Conservation (phyloP, 2,329 filamentous ascomycete genomes). For the Sporothrix humicola region DNA sequence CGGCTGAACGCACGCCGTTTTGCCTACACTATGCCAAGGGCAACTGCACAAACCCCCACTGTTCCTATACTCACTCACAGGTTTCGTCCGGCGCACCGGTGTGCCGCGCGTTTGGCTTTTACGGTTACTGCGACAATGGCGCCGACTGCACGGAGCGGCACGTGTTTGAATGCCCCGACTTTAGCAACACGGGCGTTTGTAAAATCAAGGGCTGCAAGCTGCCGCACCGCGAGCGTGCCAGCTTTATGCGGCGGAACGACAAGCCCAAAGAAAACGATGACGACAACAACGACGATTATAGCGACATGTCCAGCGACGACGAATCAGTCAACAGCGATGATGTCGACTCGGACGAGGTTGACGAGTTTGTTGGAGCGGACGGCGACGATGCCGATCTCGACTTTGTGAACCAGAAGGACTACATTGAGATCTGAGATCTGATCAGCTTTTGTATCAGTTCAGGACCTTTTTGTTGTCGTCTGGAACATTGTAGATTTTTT, state of each 20-base stretch:
- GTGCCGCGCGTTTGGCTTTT: constrained; percentile 80
- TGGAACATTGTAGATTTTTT: background rate
- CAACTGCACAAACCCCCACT: constrained; percentile 84
- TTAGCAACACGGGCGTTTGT: constrained; percentile 88
- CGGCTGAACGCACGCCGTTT: constrained; percentile 80
- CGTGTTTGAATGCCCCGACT: constrained; percentile 92
- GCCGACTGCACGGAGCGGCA: constrained; percentile 79
- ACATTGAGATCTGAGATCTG: constrained; percentile 53
- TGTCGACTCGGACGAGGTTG: constrained; percentile 76
- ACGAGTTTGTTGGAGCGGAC: constrained; percentile 66
- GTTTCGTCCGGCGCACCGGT: constrained; percentile 78
- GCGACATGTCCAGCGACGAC: constrained; percentile 80
- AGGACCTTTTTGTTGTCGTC: background rate
- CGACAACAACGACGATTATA: constrained; percentile 56
- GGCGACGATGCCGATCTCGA: constrained; percentile 58
- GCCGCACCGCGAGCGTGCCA: constrained; percentile 85
- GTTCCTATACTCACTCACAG: constrained; percentile 84
- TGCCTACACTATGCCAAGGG: constrained; percentile 91
- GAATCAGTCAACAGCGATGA: constrained; percentile 79
- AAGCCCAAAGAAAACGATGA: constrained; percentile 50
- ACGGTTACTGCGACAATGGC: constrained; percentile 89
- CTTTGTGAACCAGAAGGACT: constrained; percentile 65
- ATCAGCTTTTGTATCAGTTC: too few species aligned
- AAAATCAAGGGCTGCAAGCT: constrained; percentile 80
- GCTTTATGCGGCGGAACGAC: constrained; percentile 73